Evolutionary conservation across 2,329 filamentous ascomycete genomes (phyloP), one percentile per base, ranked within the genome.

Genomic region (Paraphoma sp.): DNA sequence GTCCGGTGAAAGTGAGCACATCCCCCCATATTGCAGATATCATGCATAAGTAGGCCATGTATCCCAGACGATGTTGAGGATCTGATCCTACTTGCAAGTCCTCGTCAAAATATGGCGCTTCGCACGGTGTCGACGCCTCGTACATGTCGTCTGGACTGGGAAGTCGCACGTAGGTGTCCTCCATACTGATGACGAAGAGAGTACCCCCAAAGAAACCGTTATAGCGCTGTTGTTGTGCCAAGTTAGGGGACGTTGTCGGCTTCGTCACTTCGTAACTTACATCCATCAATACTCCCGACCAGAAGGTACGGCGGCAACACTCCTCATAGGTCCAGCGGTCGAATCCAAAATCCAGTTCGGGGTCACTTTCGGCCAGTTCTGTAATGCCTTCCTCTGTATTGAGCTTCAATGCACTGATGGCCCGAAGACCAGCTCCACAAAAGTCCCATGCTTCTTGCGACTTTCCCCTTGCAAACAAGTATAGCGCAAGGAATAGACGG

Each of bases 241-340:
- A 62, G 65, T 71, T 62, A 71, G 64, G 63, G 56, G 69, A 64
- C 60, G 70, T 67, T 48, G 71, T 70, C 54, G 64, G 60, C 56
- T 64, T 69, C 59, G 66, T 68, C 60, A 68, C 60, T 47, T 67
- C 68, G 60, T 68, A 62, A 77, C 81, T 79, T 74, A 84, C 82
- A 75, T 92, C 90, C 72, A 90, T 83, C 64, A 91, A 78, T 63
- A 88, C 90, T 49, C 86, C 83, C 29, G 87, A 85, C 89, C 89
- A 93, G 67, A 91, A 89, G 0, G 88, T 91, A 53, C 90, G 82
- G 60, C 89, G 83, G 57, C 86, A 83, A 64, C 87, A 88, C 74
- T 93, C 90, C 23, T 84, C 82, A 63, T 88, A 84, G 30, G 84
- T 85, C 48, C 76, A 75, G 54, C 80, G 82, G 63, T 83, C 84